Conservation (phyloP, 2,329 filamentous ascomycete genomes). For the Drechslerella dactyloides region DNA sequence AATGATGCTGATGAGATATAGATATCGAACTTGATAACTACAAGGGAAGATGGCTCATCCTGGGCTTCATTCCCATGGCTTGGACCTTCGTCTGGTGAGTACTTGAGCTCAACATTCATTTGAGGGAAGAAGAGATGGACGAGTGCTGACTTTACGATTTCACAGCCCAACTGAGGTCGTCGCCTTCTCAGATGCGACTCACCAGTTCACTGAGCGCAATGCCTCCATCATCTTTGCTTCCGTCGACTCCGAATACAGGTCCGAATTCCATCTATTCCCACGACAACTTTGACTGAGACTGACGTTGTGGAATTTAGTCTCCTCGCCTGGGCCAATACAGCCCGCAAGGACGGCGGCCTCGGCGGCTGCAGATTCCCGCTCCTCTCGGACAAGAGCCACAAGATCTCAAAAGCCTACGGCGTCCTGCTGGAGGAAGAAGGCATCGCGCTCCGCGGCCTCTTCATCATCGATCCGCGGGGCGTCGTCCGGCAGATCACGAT, state of each 20-base stretch:
- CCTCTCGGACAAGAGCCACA: constrained; percentile 68
- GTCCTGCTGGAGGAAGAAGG: constrained; percentile 70
- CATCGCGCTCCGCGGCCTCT: constrained; percentile 68
- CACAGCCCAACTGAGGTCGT: constrained; percentile 58
- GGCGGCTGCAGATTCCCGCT: constrained; percentile 68
- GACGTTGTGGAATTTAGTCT: constrained; percentile 57
- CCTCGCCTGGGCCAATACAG: constrained; percentile 66
- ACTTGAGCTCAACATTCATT: neutral
- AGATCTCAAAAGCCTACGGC: constrained; percentile 68
- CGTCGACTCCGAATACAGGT: constrained; percentile 67
- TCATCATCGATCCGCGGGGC: constrained; percentile 71
- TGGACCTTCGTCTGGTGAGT: constrained; percentile 69
- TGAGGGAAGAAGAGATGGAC: neutral
- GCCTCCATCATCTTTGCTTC: constrained; percentile 68
- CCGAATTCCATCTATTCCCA: no score
- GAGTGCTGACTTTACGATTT: constrained; percentile 13
- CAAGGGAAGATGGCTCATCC: constrained; percentile 66
- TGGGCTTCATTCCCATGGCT: constrained; percentile 72
- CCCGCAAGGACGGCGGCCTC: constrained; percentile 68
- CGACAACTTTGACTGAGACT: no score
- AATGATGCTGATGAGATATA: constrained; percentile 31
- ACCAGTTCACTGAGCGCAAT: constrained; percentile 67
- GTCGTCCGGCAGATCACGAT: constrained; percentile 68
- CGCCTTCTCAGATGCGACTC: constrained; percentile 68
- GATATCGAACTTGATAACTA: constrained; percentile 56